Base-by-base conservation (phyloP, 2,329 filamentous ascomycete species). In the Alternaria tenuissima region DNA sequence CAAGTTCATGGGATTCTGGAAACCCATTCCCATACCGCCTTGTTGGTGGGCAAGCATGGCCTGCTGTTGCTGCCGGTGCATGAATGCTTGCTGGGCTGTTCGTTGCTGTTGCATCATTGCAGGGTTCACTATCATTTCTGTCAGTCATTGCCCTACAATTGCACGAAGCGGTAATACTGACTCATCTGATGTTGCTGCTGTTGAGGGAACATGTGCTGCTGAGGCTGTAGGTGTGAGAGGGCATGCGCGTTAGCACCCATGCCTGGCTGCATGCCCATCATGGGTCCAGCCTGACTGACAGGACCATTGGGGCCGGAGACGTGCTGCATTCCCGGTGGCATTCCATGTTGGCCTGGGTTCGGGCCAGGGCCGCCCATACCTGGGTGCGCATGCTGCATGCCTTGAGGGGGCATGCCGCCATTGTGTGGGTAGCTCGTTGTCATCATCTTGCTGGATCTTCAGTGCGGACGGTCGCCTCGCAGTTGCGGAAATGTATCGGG, bases 221-320 rank as follows among this genome's bases (percentile, higher is more conserved):
- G 84, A 12, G 90, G 89, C 72, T 84, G 91, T 55, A 93, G 76
- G 74, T 94, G 91, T 73, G 90, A 89, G 70, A 93, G 80, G 18
- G 89, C 89, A 79, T 92, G 90, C 61, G 87, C 85, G 78, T 88
- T 90, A 26, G 84, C 85, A 55, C 83, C 85, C 65, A 81, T 82
- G 62, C 89, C 87, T 30, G 89, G 89, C 64, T 90, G 90, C 88
- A 94, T 92, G 59, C 86, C 89, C 90, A 94, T 92, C 84, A 93
- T 87, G 57, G 88, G 86, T 28, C 84, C 85, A 48, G 86, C 87
- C 71, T 91, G 89, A 75, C 88, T 91, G 66, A 92, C 89, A 75
- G 87, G 86, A 62, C 86, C 87, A 67, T 88, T 88, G 20, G 91
- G 89, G 36, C 87, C 90, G 59, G 91, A 91, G 28, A 90, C 90